These are phyloP conservation scores for Phyllosticta capitalensis DNA, from an alignment of 2,329 filamentous ascomycete species.

Conservation along the genomic window DNA sequence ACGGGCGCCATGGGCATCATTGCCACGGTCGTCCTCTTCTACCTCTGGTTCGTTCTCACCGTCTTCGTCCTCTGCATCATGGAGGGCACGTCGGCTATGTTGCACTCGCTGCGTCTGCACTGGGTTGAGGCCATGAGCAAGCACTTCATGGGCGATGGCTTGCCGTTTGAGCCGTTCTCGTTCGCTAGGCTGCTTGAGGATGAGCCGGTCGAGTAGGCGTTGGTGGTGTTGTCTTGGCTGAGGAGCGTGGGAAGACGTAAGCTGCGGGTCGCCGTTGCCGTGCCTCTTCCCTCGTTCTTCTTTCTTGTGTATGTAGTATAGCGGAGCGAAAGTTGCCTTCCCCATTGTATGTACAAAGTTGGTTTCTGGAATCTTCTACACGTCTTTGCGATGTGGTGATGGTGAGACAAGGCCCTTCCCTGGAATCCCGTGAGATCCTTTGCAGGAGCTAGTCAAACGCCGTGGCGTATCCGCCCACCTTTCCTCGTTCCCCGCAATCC, in stretches of 20 bases:
- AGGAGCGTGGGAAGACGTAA: neutral
- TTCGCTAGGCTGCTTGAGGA: conserved; percentile 80
- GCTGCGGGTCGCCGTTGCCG: neutral
- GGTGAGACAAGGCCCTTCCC: no score
- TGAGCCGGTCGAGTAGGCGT: conserved; percentile 41
- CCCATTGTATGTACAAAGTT: neutral
- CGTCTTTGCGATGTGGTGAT: neutral
- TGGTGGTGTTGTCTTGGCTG: neutral
- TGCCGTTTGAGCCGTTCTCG: conserved; percentile 81
- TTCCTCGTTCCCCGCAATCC: no score
- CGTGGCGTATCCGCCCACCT: no score
- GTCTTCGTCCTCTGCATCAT: conserved; percentile 78
- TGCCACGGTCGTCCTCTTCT: conserved; percentile 73
- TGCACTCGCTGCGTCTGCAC: conserved; percentile 81
- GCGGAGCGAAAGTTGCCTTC: neutral
- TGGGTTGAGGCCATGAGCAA: conserved; percentile 99
- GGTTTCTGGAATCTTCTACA: neutral
- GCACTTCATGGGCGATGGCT: conserved; percentile 83
- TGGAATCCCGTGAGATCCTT: no score
- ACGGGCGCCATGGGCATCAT: conserved; percentile 62
- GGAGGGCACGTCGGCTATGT: conserved; percentile 94
- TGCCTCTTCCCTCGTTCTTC: neutral
- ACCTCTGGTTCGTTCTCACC: conserved; percentile 80
- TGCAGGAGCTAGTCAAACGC: no score
- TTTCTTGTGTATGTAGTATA: neutral